Base-by-base conservation (phyloP, 176 grass and related monocot genomes). In the Avena sativa region DNA sequence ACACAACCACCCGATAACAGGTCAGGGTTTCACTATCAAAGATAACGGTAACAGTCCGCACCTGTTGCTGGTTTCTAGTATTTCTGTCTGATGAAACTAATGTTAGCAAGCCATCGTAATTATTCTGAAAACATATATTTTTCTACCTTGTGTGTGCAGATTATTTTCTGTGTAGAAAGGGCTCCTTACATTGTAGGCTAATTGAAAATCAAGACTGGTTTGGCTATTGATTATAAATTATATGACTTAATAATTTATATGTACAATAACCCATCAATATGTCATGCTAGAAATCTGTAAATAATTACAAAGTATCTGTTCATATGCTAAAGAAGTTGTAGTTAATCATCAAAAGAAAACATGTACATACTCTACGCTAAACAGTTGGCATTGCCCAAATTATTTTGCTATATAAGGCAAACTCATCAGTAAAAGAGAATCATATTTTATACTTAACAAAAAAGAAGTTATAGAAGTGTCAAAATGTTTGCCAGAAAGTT, bases 211-310 rank as follows among this genome's bases (percentile, higher is more conserved):
- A 86, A 57, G 34, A 69, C 2, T 34, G 57, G 32, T 76, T 21
- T 3, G 26, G 5, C 49, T 63, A 50, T 47, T 79, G n/a, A 72
- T 80, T 80, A 47, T 78, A 7, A 49, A 61, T 26, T 26, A 63
- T 28, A 40, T 51, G 7, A 65, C 9, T 66, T 56, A 4, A 56
- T 76, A 57, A 46, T 82, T 12, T 61, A 7, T 82, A 57, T 82
- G 71, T 26, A 62, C 30, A 81, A 28, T 3, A 67, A 32, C 30
- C 52, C n/a, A 76, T 75, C 46, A 43, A 72, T 25, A 3, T 81
- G 36, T 16, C 67, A 26, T 32, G 53, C 57, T 81, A 64, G 71
- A 36, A 64, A 26, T 75, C 9, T 87, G 69, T 44, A 75, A 66
- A 11, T 66, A 67, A 34, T 49, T 56, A 56, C 34, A 23, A 34